phyloP scores from a whole-genome alignment of 148 eudicot species.

The Fagopyrum esculentum region DNA sequence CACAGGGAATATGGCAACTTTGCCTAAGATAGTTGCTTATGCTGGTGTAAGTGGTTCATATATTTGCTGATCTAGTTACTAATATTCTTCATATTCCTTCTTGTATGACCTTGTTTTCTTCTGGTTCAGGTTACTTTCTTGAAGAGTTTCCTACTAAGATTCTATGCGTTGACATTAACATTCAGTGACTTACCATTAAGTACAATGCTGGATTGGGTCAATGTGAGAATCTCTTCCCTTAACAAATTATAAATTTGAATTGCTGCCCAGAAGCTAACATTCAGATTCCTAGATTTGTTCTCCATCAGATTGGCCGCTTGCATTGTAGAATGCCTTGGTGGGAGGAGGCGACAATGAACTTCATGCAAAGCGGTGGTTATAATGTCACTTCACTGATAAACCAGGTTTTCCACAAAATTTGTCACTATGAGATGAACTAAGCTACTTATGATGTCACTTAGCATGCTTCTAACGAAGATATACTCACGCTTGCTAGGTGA shows the following conservation, averaged over 20 bases:
- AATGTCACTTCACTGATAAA: conserved; percentile 53
- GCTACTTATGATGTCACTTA: neutral
- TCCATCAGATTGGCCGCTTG: conserved; percentile 70
- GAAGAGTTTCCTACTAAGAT: conserved; percentile 71
- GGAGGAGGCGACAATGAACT: conserved; percentile 80
- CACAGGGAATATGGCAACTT: conserved; percentile 50
- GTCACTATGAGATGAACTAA: neutral
- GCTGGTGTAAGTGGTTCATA: conserved; percentile 61
- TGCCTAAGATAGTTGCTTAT: conserved; percentile 68
- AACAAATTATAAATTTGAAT: neutral
- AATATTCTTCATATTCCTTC: neutral
- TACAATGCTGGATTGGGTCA: conserved; percentile 66
- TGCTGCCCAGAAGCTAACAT: neutral
- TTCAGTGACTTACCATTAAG: conserved; percentile 50
- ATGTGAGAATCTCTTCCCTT: conserved; percentile 34
- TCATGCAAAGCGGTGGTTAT: conserved; percentile 92
- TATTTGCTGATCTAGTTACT: neutral
- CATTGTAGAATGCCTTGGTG: conserved; percentile 92
- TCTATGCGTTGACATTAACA: conserved; percentile 54
- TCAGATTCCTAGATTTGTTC: neutral
- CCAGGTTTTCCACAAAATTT: conserved; percentile 21
- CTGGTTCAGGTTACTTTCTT: conserved; percentile 52
- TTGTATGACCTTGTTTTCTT: neutral
- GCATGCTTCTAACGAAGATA: neutral
- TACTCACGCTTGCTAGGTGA: conserved; percentile 40